Evolutionary conservation across 2,329 filamentous ascomycete species (phyloP).

Genomic region (Coniochaeta sp.): DNA sequence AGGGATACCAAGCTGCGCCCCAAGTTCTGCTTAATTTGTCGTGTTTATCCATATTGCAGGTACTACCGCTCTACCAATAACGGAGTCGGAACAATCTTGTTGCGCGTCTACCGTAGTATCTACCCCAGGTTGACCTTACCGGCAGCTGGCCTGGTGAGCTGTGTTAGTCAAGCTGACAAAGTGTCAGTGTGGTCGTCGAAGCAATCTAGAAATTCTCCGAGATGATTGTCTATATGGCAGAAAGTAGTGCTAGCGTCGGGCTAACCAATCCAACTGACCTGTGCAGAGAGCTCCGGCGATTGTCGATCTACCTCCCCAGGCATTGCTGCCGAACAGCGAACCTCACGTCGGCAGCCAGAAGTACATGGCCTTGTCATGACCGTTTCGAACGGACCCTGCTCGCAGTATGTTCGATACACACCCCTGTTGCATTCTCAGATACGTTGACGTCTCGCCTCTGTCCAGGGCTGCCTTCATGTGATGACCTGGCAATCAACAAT

Average conservation of each 20-base stretch:
- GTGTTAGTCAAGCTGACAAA: constrained; percentile 22
- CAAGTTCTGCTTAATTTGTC: constrained; percentile 5
- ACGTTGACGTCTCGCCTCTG: constrained; percentile 1
- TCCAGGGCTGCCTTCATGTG: neutral
- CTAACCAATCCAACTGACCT: neutral
- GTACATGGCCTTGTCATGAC: neutral
- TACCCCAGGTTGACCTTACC: constrained; percentile 8
- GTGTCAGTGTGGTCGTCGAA: constrained; percentile 12
- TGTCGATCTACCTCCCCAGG: neutral
- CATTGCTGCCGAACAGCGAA: neutral
- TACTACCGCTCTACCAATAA: constrained; percentile 13
- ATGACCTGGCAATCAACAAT: constrained; percentile 1
- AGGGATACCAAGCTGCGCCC: neutral
- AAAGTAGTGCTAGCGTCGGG: neutral
- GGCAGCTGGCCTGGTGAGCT: constrained; percentile 4
- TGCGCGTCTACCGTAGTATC: neutral
- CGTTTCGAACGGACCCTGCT: neutral
- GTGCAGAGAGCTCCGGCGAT: neutral
- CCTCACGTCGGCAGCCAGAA: neutral
- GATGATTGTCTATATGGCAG: constrained; percentile 7
- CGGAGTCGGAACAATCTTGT: constrained; percentile 5
- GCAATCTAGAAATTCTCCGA: constrained; percentile 11
- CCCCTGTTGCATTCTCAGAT: neutral
- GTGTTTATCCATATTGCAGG: constrained; percentile 18
- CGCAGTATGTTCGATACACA: neutral